These are phyloP conservation scores for Magnolia changhungtana DNA, from an alignment of 164 flowering plant species.

Conservation along the genomic window DNA sequence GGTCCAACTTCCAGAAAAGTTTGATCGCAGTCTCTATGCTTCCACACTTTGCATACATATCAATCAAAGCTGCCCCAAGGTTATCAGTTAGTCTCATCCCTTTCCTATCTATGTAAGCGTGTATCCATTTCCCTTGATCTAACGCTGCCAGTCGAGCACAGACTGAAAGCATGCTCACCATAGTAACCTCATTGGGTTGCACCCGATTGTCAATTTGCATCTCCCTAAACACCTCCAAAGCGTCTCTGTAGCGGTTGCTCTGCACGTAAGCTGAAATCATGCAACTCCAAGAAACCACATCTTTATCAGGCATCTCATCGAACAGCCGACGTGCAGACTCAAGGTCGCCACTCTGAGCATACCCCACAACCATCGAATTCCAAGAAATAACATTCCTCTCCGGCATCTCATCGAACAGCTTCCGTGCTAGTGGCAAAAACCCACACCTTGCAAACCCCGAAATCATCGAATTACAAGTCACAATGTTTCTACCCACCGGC, in stretches of 20 bases:
- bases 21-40: conserved; percentile 16
- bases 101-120: conserved; percentile 22
- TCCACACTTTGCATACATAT: conserved; percentile 91
- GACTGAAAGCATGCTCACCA: conserved; percentile 24
- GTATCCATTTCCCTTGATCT: conserved; percentile 28
- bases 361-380: conserved; percentile 28
- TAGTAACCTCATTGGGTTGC: conserved; percentile 27
- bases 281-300: conserved; percentile 28
- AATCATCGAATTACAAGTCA: conserved; percentile 31
- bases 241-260: conserved; percentile 12
- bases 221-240: conserved; percentile 19
- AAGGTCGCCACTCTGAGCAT: conserved; percentile 21
- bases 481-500: conserved; percentile 19
- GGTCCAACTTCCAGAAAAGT: conserved; percentile 18
- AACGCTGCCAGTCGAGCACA: conserved; percentile 22
- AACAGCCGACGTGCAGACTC: conserved; percentile 21
- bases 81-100: conserved; percentile 12
- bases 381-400: conserved; percentile 18
- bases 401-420: conserved; percentile 33
- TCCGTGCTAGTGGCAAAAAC: conserved; percentile 14
- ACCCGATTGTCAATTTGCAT: conserved; percentile 11
- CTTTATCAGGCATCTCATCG: conserved; percentile 24
- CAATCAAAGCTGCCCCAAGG: conserved; percentile 72
- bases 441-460: conserved; percentile 25
- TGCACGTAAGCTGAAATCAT: conserved; percentile 31